These are phyloP conservation scores for Raphanus sativus DNA, from an alignment of 345 rosid species.

Conservation along the genomic window DNA sequence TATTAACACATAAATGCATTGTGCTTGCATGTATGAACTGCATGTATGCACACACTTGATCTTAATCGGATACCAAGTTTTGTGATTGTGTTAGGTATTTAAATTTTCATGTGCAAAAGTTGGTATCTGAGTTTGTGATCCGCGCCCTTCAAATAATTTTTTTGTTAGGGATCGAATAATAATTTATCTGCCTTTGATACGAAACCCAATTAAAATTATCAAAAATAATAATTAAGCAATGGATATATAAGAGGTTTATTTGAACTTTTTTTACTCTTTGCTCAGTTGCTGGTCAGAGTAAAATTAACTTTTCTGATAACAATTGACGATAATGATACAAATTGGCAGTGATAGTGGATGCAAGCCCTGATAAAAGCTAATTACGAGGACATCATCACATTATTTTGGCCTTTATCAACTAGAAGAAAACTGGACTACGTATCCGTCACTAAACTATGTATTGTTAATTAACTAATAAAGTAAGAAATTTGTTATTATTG, in stretches of 20 bases:
- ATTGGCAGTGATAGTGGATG: slow-evolving; percentile 44
- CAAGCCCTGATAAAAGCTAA: slow-evolving; percentile 30
- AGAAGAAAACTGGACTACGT: background rate
- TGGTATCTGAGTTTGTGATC: slow-evolving; percentile 3
- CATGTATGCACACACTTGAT: background rate
- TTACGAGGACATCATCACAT: slow-evolving; percentile 45
- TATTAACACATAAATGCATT: background rate
- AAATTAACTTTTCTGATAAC: slow-evolving; percentile 7
- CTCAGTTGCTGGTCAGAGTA: background rate
- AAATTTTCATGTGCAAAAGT: background rate
- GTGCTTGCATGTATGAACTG: background rate
- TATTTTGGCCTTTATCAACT: slow-evolving; percentile 11
- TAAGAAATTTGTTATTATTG: background rate
- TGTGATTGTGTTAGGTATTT: slow-evolving; percentile 1
- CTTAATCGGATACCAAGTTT: background rate
- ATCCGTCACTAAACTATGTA: slow-evolving; percentile 1
- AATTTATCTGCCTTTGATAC: background rate
- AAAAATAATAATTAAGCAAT: background rate
- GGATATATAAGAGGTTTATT: slow-evolving; percentile 9
- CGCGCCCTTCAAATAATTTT: background rate
- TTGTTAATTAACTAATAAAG: background rate
- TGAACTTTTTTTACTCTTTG: background rate
- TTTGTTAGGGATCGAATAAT: background rate
- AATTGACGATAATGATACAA: slow-evolving; percentile 35
- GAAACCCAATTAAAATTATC: background rate